Percentiles rank a stretch among this genome's conserved stretches.
Evolutionary conservation across 139 green algal species (phyloP).

Genomic region (Parachlorella kessleri): DNA sequence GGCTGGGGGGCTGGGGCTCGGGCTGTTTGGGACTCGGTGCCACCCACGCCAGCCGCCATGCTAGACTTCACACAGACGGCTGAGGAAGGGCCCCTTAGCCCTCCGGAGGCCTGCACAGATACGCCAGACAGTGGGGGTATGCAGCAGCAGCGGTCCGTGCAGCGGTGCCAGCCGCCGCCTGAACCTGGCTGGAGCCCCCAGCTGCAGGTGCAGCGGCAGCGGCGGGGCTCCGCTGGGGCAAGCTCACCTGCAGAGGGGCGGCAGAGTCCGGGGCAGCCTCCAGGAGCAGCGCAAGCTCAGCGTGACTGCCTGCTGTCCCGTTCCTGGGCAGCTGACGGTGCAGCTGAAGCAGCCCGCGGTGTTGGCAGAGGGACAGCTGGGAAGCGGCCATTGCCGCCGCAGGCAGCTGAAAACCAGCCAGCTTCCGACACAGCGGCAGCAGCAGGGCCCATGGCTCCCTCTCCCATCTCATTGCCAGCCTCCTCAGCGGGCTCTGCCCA

Average conservation of each 20-base stretch:
- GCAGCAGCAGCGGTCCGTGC: not conserved
- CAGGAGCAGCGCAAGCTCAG: too few relatives aligned
- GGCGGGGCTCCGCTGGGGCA: not conserved
- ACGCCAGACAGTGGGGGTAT: not conserved
- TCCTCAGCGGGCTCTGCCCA: not conserved
- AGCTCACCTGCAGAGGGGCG: too few relatives aligned
- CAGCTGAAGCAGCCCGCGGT: too few relatives aligned
- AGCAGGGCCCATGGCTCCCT: not conserved
- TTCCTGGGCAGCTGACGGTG: not conserved
- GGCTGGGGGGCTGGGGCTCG: too few relatives aligned
- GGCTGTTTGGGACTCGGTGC: not conserved
- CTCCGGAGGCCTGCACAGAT: not conserved
- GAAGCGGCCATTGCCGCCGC: too few relatives aligned
- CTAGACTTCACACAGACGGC: not conserved
- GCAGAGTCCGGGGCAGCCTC: too few relatives aligned
- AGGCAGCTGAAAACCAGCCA: not conserved
- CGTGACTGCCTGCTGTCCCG: not conserved
- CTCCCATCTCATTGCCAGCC: too few relatives aligned
- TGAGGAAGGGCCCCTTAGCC: not conserved
- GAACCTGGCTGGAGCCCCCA: not conserved
- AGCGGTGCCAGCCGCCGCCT: not conserved
- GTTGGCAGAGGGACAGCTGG: too few relatives aligned
- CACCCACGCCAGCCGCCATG: not conserved
- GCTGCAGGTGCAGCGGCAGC: not conserved
- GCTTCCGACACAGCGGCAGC: not conserved